These are phyloP conservation scores for Cicer yamashitae DNA, from an alignment of 306 rosid genomes.

Conservation along the genomic window DNA sequence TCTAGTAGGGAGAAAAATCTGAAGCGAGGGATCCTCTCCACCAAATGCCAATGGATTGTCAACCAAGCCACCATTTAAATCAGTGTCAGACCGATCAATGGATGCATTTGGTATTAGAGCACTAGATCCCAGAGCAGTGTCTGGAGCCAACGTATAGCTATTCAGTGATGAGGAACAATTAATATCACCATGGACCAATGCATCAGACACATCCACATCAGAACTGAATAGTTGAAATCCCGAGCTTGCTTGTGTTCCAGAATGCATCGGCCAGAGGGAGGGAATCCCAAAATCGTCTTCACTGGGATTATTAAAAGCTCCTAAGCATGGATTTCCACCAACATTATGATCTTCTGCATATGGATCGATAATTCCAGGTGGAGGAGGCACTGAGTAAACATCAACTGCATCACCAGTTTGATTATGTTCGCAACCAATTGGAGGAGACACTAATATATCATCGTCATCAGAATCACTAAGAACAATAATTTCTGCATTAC, in stretches of 20 bases:
- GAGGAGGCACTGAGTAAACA: conserved; percentile 62
- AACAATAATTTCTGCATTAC: conserved; percentile 75
- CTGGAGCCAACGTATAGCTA: conserved; percentile 72
- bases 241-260: conserved; percentile 72
- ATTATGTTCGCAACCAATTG: conserved; percentile 52
- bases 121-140: conserved; percentile 66
- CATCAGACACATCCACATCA: conserved; percentile 78
- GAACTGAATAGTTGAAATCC: conserved; percentile 85
- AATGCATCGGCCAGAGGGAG: conserved; percentile 67
- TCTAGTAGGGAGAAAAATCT: conserved; percentile 94
- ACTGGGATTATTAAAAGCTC: conserved; percentile 59
- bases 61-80: conserved; percentile 80
- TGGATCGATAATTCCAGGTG: conserved; percentile 64
- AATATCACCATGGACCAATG: conserved; percentile 62
- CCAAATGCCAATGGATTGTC: conserved; percentile 87
- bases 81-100: conserved; percentile 64
- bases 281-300: conserved; percentile 75
- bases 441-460: conserved; percentile 62
- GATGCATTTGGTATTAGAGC: conserved; percentile 61
- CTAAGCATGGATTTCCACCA: conserved; percentile 72
- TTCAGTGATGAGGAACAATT: conserved; percentile 77
- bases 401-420: conserved; percentile 59
- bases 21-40: conserved; percentile 91
- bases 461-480: conserved; percentile 92
- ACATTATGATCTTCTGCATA: conserved; percentile 71